Base-by-base conservation (phyloP, 768 basidiomycete genomes). In the Leccinum boreale region DNA sequence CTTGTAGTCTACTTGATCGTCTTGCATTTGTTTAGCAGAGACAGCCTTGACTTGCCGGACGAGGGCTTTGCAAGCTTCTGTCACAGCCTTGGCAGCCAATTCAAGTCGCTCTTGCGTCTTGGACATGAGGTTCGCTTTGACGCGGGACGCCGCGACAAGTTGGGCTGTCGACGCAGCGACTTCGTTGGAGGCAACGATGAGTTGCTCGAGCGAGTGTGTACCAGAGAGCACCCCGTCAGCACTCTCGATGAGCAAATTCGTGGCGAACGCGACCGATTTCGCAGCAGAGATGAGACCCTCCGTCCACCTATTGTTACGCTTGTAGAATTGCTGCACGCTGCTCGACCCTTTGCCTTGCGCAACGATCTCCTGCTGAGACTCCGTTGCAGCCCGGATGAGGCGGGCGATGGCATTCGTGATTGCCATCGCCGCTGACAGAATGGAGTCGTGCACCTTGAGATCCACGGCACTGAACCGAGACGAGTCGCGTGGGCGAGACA, bases 171-270 rank as follows among this genome's bases (percentile, higher is more conserved):
- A 89, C 52, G 87, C 93, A 3, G 95, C 93, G 44, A 99, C 97
- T 72, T 98, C 97, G 75, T 98, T 98, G 39, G 97, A 99, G n/a
- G 97, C 92, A 57, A 98, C 97, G 68, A 99, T 98, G 64, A 99
- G 89, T 75, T 99, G 97, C 75, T 98, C 97, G 57, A 98, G 82
- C 29, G 95, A 94, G 72, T 98, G 94, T 15, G 94, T 95, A 12
- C 96, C 97, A 0, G 92, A 94, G 60, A 98, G 81, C 46, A 99
- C 96, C 58, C 97, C 97, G 72, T 99, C 97, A 17, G 97, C 97
- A 62, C 89, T 91, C 73, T 99, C 96, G 72, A 99, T 99, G 59
- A 99, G 85, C 58, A 98, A 76, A 62, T 85, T 91, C 33, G 97
- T 98, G 10, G 97, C 94, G 65, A 95, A 97, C 3, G 97, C 97